Evolutionary conservation across 2,329 filamentous ascomycete genomes (phyloP).

Genomic region (Exophiala oligosperma): DNA sequence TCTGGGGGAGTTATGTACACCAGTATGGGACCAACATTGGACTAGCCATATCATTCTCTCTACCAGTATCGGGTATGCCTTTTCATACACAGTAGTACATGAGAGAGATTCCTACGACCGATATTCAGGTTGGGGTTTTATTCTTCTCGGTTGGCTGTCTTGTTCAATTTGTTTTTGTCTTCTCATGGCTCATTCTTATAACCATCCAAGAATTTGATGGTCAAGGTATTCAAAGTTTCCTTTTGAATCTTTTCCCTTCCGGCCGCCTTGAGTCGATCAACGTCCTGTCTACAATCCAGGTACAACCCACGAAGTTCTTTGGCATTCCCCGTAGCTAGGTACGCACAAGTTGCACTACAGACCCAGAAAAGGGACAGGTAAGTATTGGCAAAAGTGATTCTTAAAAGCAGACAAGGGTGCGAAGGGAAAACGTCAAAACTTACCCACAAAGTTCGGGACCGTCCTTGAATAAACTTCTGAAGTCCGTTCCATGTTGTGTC

Average conservation of each 20-base stretch:
- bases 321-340: slow-evolving; percentile 15
- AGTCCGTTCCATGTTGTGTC: slow-evolving; percentile 4
- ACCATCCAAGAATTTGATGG: slow-evolving; percentile 17
- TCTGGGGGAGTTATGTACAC: no score
- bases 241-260: slow-evolving; percentile 13
- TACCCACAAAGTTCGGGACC: slow-evolving; percentile 17
- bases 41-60: no score
- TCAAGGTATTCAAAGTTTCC: slow-evolving; percentile 14
- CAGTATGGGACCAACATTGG: no score
- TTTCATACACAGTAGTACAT: no score
- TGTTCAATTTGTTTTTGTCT: no score
- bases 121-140: no score
- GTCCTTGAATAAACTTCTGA: slow-evolving; percentile 20
- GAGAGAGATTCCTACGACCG: no score
- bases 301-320: slow-evolving; percentile 21
- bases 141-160: no score
- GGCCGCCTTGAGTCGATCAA: slow-evolving; percentile 9
- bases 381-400: no score
- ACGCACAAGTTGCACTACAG: slow-evolving; percentile 13
- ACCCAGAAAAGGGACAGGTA: neutral
- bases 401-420: neutral
- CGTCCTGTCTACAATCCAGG: slow-evolving; percentile 21
- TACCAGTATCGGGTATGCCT: no score
- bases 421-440: neutral
- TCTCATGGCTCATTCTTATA: slow-evolving; percentile 22